These are phyloP conservation scores for Candida boidinii DNA, from an alignment of 805 yeast genomes.

Conservation along the genomic window DNA sequence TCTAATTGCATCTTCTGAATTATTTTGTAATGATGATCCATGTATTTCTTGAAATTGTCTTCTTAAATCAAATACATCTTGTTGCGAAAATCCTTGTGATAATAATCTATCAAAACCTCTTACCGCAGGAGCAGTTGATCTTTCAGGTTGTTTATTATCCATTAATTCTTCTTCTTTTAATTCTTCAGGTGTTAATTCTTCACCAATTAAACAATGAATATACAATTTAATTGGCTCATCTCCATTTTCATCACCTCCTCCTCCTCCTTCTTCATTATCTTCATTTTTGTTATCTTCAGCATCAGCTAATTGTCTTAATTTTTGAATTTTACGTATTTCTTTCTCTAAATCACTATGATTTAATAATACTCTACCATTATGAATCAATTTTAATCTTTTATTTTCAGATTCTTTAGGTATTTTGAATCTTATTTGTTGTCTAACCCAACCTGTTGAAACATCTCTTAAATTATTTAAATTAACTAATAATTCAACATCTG, in stretches of 20 bases:
- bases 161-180: slow-evolving; percentile 49
- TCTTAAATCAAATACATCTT: slow-evolving; percentile 65
- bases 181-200: slow-evolving; percentile 43
- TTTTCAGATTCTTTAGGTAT: slow-evolving; percentile 24
- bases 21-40: slow-evolving; percentile 29
- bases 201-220: slow-evolving; percentile 77
- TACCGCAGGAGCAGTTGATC: slow-evolving; percentile 55
- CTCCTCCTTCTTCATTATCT: background rate
- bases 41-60: slow-evolving; percentile 67
- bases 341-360: slow-evolving; percentile 45
- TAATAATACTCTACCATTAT: slow-evolving; percentile 58
- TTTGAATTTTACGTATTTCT: slow-evolving; percentile 31
- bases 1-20: slow-evolving; percentile 42
- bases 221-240: slow-evolving; percentile 35
- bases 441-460: slow-evolving; percentile 30
- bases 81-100: slow-evolving; percentile 74
- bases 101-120: slow-evolving; percentile 81
- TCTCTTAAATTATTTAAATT: slow-evolving; percentile 17
- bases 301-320: slow-evolving; percentile 15
- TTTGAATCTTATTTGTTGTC: slow-evolving; percentile 32
- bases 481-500: slow-evolving; percentile 32
- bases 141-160: slow-evolving; percentile 43
- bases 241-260: too few relatives aligned
- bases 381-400: slow-evolving; percentile 54
- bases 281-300: slow-evolving; percentile 12